Evolutionary conservation across 768 basidiomycete species (phyloP), one percentile per base, ranked within the genome.

Genomic region (Suillus sp.): DNA sequence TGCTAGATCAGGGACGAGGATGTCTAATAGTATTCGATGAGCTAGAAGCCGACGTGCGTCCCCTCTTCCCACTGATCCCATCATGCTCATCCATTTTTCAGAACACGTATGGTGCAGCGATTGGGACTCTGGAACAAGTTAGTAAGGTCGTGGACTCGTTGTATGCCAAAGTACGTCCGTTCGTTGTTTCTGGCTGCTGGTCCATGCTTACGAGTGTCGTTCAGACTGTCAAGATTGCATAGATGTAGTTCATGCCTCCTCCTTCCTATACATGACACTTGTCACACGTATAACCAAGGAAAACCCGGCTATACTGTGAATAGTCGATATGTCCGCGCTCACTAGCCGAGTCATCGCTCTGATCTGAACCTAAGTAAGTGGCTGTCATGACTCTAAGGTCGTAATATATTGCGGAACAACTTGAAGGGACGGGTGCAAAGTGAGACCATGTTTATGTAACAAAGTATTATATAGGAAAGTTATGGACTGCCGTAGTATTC

Each of bases 1-100:
- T 99, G 1, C 82, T 99, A n/a, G 96, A 99, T 74, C 96, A 99
- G 74, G 95, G 94, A 32, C 85, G 93, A 3, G 95, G 95, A 0
- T 95, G 95, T 70, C 78, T 98, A 56, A 79, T 97, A 58, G 87
- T 99, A n/a, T 98, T 92, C 65, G 93, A 97, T 62, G 82, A 93
- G 74, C 86, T 86, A 1, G 90, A 92, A 70, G 86, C 86, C 14
- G 95, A 97, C 77, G 94, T 94, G 70, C 62, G 92, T 83, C 34
- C 48, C 34, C 22, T n/a, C 37, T 18, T 20, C 8, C 34, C n/a
- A 32, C 34, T 53, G 37, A 27, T 55, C 10, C 42, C 10, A 22
- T 30, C 1, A 32, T 43, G 35, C 57, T 61, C 38, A 54, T n/a
- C 43, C 56, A 7, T 40, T 25, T 50, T 47, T 62, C 69, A 97